phyloP scores from a whole-genome alignment of 768 basidiomycete species.

The Boletus rufocinnamomeus region DNA sequence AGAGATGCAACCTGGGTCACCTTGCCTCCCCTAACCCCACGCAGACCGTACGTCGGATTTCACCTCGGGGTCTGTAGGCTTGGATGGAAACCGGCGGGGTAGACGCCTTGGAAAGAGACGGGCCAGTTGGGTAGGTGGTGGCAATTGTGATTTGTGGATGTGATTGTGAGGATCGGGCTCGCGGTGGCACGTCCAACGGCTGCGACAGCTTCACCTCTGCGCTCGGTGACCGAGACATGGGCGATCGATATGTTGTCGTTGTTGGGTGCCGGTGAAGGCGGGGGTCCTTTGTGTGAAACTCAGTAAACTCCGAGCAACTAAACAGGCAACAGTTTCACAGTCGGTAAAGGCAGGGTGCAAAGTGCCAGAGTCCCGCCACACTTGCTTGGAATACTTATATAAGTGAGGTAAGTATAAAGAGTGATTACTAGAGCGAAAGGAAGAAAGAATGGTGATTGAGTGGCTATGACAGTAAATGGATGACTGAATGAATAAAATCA shows the following conservation, averaged over 20 bases:
- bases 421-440: no score
- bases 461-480: no score
- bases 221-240: slow-evolving; percentile 18
- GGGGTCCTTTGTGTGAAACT: no score
- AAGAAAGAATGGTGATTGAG: no score
- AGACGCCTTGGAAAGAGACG: slow-evolving; percentile 30
- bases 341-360: no score
- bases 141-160: neutral
- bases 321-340: no score
- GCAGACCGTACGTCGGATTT: slow-evolving; percentile 78
- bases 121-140: neutral
- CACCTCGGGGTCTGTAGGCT: slow-evolving; percentile 48
- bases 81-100: slow-evolving; percentile 37
- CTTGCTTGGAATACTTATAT: no score
- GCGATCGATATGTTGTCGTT: neutral
- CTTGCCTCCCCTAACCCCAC: slow-evolving; percentile 72
- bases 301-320: no score
- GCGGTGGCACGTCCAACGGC: neutral
- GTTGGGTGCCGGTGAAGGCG: no score
- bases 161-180: neutral
- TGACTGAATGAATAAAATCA: no score
- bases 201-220: slow-evolving; percentile 12
- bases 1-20: slow-evolving; percentile 73
- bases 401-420: no score
- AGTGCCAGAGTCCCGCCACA: no score